phyloP scores from a whole-genome alignment of 2,329 filamentous ascomycete genomes.

The Verticillium klebahnii region DNA sequence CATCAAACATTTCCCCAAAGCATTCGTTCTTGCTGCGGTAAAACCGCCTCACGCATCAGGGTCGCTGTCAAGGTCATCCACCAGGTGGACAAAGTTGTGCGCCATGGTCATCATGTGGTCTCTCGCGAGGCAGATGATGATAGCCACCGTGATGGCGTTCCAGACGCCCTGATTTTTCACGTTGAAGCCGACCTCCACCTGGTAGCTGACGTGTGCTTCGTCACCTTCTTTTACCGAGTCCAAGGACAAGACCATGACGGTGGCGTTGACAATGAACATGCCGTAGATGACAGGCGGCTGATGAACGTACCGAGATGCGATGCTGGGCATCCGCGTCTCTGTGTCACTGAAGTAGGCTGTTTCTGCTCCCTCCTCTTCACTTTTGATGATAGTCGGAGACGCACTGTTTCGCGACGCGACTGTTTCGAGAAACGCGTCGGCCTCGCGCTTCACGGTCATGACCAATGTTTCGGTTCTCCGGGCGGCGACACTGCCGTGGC shows the following conservation, averaged over 20 bases:
- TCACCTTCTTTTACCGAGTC: slow-evolving; percentile 30
- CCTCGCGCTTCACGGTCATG: background rate
- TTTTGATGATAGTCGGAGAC: background rate
- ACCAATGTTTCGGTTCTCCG: background rate
- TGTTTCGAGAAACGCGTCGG: background rate
- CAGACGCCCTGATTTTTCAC: slow-evolving; percentile 35
- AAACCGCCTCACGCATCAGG: slow-evolving; percentile 24
- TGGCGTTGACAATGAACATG: slow-evolving; percentile 34
- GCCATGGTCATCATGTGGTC: slow-evolving; percentile 30
- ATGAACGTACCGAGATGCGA: background rate
- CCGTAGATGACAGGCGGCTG: slow-evolving; percentile 37
- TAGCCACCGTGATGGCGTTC: slow-evolving; percentile 38
- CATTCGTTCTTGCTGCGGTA: too few relatives aligned
- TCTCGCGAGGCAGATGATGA: slow-evolving; percentile 33
- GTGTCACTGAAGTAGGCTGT: background rate
- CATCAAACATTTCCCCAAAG: too few relatives aligned
- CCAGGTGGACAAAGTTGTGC: slow-evolving; percentile 28
- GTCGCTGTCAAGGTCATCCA: slow-evolving; percentile 27
- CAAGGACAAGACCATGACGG: slow-evolving; percentile 32
- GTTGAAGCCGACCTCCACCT: slow-evolving; percentile 35
- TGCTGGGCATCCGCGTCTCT: background rate
- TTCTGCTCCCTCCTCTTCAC: background rate
- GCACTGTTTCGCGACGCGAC: background rate
- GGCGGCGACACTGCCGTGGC: background rate
- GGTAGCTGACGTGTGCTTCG: slow-evolving; percentile 33